phyloP scores from a whole-genome alignment of 1,284 basidiomycete species.

The Boletellus deceptivus region DNA sequence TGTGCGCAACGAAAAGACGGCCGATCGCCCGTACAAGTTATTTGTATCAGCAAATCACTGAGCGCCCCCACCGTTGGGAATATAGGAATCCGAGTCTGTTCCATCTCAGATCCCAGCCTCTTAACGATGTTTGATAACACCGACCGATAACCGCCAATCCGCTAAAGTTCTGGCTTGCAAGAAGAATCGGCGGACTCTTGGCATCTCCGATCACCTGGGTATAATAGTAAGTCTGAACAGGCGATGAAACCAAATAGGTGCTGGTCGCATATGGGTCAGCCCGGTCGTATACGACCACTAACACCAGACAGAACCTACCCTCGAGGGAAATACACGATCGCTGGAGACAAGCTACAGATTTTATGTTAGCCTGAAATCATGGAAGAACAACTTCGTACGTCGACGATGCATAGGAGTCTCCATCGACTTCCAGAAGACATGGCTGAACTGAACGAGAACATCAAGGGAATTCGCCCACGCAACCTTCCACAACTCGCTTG shows the following conservation, averaged over 20 bases:
- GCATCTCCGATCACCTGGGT: constrained; percentile 52
- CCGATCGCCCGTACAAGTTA: constrained; percentile 38
- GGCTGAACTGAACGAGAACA: not conserved
- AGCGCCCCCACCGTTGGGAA: constrained; percentile 31
- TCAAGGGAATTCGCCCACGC: not conserved
- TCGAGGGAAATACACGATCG: too few species aligned
- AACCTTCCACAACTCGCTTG: constrained; percentile 10
- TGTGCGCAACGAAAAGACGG: not conserved
- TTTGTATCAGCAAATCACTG: constrained; percentile 52
- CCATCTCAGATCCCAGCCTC: not conserved
- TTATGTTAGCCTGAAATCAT: not conserved
- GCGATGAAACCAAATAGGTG: constrained; percentile 47
- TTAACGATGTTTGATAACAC: not conserved
- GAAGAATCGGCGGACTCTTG: constrained; percentile 45
- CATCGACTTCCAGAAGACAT: constrained; percentile 13
- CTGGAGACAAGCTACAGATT: constrained; percentile 22
- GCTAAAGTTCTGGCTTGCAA: constrained; percentile 43
- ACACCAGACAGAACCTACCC: not conserved
- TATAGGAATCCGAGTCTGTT: constrained; percentile 44
- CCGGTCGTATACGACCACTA: not conserved
- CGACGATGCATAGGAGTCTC: constrained; percentile 19
- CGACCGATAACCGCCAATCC: constrained; percentile 56
- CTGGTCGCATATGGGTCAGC: constrained; percentile 6
- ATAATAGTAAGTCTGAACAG: constrained; percentile 51
- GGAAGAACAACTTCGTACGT: constrained; percentile 16